Conservation (phyloP, 1,284 basidiomycete species). For the Apiotrichum brassicae region DNA sequence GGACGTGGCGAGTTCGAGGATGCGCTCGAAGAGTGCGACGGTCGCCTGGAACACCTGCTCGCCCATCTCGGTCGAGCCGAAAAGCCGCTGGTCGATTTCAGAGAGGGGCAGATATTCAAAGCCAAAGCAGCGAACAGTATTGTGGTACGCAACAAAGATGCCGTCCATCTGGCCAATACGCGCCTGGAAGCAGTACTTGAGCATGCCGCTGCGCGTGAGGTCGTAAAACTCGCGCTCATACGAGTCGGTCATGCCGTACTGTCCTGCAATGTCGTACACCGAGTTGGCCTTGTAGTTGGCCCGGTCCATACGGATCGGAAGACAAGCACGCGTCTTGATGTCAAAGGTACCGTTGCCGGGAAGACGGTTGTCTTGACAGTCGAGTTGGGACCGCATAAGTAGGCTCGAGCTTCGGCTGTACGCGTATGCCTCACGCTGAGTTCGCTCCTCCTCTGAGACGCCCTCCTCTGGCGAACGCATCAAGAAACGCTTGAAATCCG, state of each 20-base stretch:
- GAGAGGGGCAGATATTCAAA: constrained; percentile 87
- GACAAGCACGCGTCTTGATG: constrained; percentile 85
- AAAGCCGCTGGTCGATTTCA: constrained; percentile 81
- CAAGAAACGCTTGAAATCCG: constrained; percentile 62
- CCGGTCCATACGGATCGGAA: constrained; percentile 77
- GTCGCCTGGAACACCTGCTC: constrained; percentile 72
- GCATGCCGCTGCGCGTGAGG: constrained; percentile 82
- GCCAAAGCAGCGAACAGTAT: constrained; percentile 79
- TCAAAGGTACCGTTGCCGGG: constrained; percentile 91
- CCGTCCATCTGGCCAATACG: constrained; percentile 98
- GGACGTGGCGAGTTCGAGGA: constrained; percentile 58
- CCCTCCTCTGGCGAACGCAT: constrained; percentile 48
- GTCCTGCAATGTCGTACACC: constrained; percentile 63
- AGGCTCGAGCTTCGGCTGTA: constrained; percentile 66
- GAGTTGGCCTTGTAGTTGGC: constrained; percentile 77
- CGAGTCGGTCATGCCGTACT: constrained; percentile 61
- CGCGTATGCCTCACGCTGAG: constrained; percentile 64
- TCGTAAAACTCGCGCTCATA: constrained; percentile 91
- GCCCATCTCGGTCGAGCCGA: constrained; percentile 60
- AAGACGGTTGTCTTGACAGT: constrained; percentile 72
- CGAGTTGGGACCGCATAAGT: constrained; percentile 91
- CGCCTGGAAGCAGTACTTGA: constrained; percentile 94
- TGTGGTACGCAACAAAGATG: constrained; percentile 91
- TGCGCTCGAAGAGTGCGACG: constrained; percentile 63
- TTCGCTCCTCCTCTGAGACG: constrained; percentile 43